Evolutionary conservation across 768 basidiomycete genomes (phyloP), one percentile per base, ranked within the genome.

Genomic region (Ramaria rubella): DNA sequence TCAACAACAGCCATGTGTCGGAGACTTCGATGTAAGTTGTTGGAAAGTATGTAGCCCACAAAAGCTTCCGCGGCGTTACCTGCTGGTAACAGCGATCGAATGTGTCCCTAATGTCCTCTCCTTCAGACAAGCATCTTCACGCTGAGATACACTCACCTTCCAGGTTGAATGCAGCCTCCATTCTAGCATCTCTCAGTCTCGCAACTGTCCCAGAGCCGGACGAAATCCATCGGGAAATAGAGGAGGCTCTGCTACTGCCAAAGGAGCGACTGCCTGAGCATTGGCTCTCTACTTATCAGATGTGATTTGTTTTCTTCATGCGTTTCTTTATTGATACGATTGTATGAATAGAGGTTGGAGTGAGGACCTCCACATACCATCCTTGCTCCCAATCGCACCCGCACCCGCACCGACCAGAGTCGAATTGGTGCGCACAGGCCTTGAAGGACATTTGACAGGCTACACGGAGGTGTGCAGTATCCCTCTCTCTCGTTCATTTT

Each of bases 201-300:
- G 75, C 75, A 38, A 69, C 69, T 17, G 64, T 81, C 23, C 87
- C 87, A 8, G 76, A 83, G 36, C 74, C 72, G 45, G 79, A 83
- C 42, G 72, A 79, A 60, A 75, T 92, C 17, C 76, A 83, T 65
- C 73, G 68, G 51, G 79, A 86, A 58, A 83, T 97, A 54, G 91
- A 95, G 66, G 75, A 82, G 59, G 81, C 81, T 58, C 72, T 95
- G 23, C 74, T 95, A 30, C 71, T 84, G 21, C 92, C 92, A 3
- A 82, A 80, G 46, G 75, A 77, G 43, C 75, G 69, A 31, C 70
- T 95, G 19, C 87, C 86, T 2, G 72, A 76, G 7, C 82, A 88
- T 58, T 88, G 86, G 81, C 74, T 95, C 49, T 77, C 85, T 52
- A 77, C 76, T 31, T 94, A 94, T 71, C 94, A 95, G 77, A 75